phyloP scores from a whole-genome alignment of 805 yeast species.

The Nakazawaea sp. region DNA sequence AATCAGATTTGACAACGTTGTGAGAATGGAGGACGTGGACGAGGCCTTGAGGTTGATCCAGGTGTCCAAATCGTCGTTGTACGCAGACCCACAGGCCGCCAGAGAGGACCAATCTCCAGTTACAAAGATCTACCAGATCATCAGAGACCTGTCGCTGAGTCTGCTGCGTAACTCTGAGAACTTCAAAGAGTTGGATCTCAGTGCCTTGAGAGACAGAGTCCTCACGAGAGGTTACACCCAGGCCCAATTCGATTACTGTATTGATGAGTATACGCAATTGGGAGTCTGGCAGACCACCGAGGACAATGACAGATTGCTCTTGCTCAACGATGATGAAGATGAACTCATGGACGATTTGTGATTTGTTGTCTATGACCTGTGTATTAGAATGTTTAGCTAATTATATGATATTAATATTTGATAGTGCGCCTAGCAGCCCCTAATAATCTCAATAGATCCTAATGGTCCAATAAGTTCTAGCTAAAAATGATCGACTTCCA shows the following conservation, averaged over 20 bases:
- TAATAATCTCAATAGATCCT: too few relatives aligned
- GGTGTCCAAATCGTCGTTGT: conserved; percentile 81
- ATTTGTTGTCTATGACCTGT: too few relatives aligned
- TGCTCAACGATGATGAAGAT: conserved; percentile 39
- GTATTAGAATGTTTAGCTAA: too few relatives aligned
- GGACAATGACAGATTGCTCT: conserved; percentile 57
- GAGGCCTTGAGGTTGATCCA: conserved; percentile 86
- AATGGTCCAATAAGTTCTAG: too few relatives aligned
- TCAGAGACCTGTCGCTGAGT: conserved; percentile 48
- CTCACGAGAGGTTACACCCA: conserved; percentile 81
- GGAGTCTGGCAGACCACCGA: conserved; percentile 74
- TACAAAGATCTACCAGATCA: conserved; percentile 65
- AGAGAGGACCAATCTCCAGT: conserved; percentile 54
- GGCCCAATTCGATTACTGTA: conserved; percentile 68
- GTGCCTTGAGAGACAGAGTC: conserved; percentile 52
- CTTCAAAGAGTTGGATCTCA: conserved; percentile 31
- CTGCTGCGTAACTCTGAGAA: conserved; percentile 29
- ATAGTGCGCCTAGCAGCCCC: too few relatives aligned
- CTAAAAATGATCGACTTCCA: too few relatives aligned
- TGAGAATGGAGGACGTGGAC: conserved; percentile 78
- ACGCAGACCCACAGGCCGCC: conserved; percentile 40
- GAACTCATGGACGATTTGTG: conserved; percentile 6
- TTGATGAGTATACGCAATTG: conserved; percentile 63
- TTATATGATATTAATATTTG: too few relatives aligned
- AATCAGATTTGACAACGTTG: conserved; percentile 70